These are phyloP conservation scores for Colletotrichum siamense DNA, from an alignment of 2,329 filamentous ascomycete species.

Conservation along the genomic window DNA sequence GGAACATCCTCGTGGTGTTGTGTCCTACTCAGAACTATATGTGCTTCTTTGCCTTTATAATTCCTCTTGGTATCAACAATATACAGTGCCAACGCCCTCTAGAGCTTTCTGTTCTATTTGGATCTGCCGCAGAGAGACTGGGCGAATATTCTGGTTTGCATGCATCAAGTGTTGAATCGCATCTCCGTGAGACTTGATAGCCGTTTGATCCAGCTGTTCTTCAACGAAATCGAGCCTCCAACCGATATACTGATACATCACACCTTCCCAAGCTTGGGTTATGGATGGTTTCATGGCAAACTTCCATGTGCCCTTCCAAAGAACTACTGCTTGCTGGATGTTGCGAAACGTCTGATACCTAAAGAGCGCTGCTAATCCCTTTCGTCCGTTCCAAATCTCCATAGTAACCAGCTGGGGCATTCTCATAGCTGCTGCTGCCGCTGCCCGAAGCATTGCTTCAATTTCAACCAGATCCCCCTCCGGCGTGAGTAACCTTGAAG, in stretches of 20 bases:
- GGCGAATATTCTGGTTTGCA: slow-evolving; percentile 32
- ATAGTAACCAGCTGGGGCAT: slow-evolving; percentile 38
- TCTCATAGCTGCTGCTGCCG: slow-evolving; percentile 29
- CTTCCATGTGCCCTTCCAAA: slow-evolving; percentile 33
- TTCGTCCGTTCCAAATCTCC: slow-evolving; percentile 39
- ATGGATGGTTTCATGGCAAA: slow-evolving; percentile 27
- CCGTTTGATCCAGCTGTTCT: slow-evolving; percentile 27
- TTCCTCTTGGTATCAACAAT: background rate
- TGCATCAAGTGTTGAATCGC: slow-evolving; percentile 33
- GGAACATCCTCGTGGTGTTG: no score
- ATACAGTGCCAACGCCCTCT: slow-evolving; percentile 23
- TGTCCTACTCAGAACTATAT: no score
- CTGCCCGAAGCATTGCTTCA: slow-evolving; percentile 28
- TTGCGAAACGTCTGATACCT: slow-evolving; percentile 26
- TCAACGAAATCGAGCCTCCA: slow-evolving; percentile 24
- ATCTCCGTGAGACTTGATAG: slow-evolving; percentile 35
- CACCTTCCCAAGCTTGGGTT: slow-evolving; percentile 33
- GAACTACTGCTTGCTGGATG: slow-evolving; percentile 25
- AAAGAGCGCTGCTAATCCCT: slow-evolving; percentile 35
- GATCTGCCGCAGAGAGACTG: slow-evolving; percentile 39
- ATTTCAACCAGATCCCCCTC: slow-evolving; percentile 24
- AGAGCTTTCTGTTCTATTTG: slow-evolving; percentile 29
- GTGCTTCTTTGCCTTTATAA: no score
- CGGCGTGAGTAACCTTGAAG: slow-evolving; percentile 31
- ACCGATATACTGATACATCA: slow-evolving; percentile 25